Base-by-base conservation (phyloP, 108 stramenopile genomes). In the Skeletonema marinoi region DNA sequence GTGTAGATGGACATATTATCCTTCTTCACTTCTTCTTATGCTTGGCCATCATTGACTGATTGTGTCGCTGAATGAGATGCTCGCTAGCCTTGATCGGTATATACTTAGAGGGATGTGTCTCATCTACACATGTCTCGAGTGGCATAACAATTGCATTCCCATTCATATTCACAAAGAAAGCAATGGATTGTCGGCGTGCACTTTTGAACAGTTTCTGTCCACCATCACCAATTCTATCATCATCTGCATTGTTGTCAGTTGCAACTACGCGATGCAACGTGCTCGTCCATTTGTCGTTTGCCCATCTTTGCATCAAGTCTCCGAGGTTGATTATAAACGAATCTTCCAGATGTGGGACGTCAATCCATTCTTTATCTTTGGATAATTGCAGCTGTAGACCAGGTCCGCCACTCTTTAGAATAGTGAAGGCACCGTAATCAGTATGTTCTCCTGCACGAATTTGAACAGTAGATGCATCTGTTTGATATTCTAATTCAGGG, bases 231-330 rank as follows among this genome's bases (percentile, higher is more conserved):
- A 3, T 0, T 46, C 44, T 46, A n/a, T n/a, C 16, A 60, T n/a
- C 4, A 60, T 44, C 39, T 38, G 33, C 42, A 14, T 33, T 42
- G 33, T 42, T 35, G 16, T 21, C 21, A 16, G 65, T 64, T 44
- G 72, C 78, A 31, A 93, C 78, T 1, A 96, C 96, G 19, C 96
- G 84, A 77, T 96, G 96, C 64, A 95, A 64, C 13, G 96, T 97
- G 29, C 68, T 68, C 60, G 38, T 44, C 88, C 86, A 93, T 42
- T 48, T 65, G 77, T 88, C 89, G 78, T 97, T 94, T 1, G 96
- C 95, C 96, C 96, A 97, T 70, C 90, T 60, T 51, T 85, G 84
- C 94, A 95, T 95, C 66, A 97, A 73, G 80, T 97, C 96, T 21
- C 96, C 96, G n/a, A 97, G 61, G 75, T 97, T 97, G 67, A 97